These are phyloP conservation scores for Trichophyton rubrum DNA, from an alignment of 2,329 filamentous ascomycete species.

Conservation along the genomic window DNA sequence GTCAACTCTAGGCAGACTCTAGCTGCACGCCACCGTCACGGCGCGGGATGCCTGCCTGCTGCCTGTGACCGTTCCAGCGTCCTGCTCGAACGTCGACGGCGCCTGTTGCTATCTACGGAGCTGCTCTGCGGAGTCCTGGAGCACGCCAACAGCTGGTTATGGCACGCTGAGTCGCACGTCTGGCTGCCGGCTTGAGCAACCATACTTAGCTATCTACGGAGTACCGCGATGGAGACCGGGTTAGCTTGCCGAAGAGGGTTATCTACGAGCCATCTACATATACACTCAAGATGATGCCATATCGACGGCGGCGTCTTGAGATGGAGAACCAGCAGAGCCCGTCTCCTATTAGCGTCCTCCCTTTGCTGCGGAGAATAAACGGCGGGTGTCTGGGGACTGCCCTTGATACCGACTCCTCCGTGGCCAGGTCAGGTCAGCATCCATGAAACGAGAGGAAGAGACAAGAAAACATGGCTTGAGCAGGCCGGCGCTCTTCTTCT, in stretches of 20 bases:
- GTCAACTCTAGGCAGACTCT: not conserved
- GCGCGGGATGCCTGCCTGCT: not conserved
- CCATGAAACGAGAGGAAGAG: not conserved
- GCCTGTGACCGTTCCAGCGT: not conserved
- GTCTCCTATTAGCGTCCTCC: not conserved
- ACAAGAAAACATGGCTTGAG: not conserved
- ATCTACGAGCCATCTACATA: not conserved
- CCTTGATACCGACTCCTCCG: not conserved
- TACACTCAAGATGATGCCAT: not conserved
- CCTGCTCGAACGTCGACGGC: not conserved
- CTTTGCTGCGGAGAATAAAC: conserved; percentile 1
- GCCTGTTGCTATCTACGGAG: not conserved
- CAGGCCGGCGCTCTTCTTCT: too few species aligned
- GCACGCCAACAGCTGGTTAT: too few species aligned
- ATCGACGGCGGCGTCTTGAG: not conserved
- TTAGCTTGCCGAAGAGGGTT: not conserved
- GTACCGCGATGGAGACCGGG: not conserved
- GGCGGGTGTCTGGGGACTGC: not conserved
- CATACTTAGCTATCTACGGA: not conserved
- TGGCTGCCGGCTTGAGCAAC: too few species aligned
- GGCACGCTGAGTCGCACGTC: too few species aligned
- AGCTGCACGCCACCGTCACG: conserved; percentile 1
- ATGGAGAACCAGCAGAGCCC: not conserved
- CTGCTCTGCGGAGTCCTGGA: too few species aligned
- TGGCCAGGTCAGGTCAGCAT: not conserved